Evolutionary conservation across 331 rosid genomes (phyloP), one percentile per base, ranked within the genome.

Genomic region (Cucumis variabilis): DNA sequence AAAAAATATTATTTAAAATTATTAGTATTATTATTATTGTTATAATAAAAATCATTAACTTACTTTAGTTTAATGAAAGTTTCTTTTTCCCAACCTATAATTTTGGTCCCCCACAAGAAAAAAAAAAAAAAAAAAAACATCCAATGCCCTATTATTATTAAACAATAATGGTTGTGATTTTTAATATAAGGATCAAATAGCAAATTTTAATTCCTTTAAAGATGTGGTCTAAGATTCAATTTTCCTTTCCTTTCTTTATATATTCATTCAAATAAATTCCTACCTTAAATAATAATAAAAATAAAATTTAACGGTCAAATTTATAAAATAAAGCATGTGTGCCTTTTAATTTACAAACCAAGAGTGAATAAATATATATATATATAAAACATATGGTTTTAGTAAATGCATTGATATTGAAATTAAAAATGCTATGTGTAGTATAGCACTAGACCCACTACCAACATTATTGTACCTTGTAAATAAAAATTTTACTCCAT

Each of bases 91-190:
- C 19, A 44, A 46, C 63, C 63, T 48, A 46, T 20, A 50, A 76
- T 44, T 76, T 75, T 75, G 82, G 82, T 19, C 53, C 82, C 50
- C 82, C 82, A 37, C 58, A 3, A 21, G 20, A 58, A 0, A 13
- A 58, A 58, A 5, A 14, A 55, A 55, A 58, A 17, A 58, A 17
- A 21, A 23, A 77, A 16, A 14, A 19, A 41, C 62, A 77, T 77
- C 82, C 83, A n/a, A 77, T 77, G 83, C 83, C 60, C 25, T 46
- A 76, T 41, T 74, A 76, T 41, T 74, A 74, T 48, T 76, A 76
- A 46, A 76, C 62, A 76, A 76, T 21, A 76, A n/a, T 76, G 9
- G 55, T 50, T 48, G 5, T 46, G 33, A 48, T 13, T 48, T 48
- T 77, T 44, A 10, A 37, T 37, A 44, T 37, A 44, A 21, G 78